Percentiles rank a stretch among this genome's conserved stretches.
Conservation (phyloP, 441 rosid species). For the Cnidoscolus chayamansa region DNA sequence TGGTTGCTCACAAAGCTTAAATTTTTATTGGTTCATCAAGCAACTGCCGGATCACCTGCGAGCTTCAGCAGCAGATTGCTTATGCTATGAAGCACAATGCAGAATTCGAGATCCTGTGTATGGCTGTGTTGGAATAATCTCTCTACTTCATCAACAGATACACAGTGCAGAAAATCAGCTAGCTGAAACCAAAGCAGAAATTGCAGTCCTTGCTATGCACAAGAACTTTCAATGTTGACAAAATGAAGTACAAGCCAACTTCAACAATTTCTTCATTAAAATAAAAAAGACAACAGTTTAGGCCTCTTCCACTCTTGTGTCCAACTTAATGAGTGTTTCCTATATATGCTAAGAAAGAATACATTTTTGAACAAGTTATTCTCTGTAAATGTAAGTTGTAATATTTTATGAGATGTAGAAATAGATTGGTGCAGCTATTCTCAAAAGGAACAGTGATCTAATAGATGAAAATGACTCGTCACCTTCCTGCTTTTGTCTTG, state of each 20-base stretch:
- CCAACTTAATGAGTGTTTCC: too few species aligned
- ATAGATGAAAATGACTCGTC: not conserved
- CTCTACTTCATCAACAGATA: constrained; percentile 31
- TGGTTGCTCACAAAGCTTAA: not conserved
- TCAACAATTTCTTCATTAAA: not conserved
- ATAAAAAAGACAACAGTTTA: not conserved
- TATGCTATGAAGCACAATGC: constrained; percentile 29
- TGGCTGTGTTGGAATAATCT: constrained; percentile 37
- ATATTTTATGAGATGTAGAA: too few species aligned
- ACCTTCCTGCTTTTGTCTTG: constrained; percentile 10
- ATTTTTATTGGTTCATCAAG: constrained; percentile 1
- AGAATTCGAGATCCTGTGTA: constrained; percentile 36
- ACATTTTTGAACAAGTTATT: too few species aligned
- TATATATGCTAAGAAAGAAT: too few species aligned
- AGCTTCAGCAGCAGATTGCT: constrained; percentile 28
- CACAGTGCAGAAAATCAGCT: constrained; percentile 17
- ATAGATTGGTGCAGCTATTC: too few species aligned
- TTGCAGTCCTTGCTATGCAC: constrained; percentile 15
- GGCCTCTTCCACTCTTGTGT: too few species aligned
- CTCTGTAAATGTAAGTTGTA: too few species aligned
- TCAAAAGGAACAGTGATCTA: not conserved
- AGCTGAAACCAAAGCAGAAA: constrained; percentile 20
- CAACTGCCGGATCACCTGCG: constrained; percentile 28
- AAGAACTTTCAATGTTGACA: not conserved
- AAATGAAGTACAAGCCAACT: not conserved